Evolutionary conservation across 148 eudicot genomes (phyloP), one percentile per base, ranked within the genome.

Genomic region (Talinum fruticosum): DNA sequence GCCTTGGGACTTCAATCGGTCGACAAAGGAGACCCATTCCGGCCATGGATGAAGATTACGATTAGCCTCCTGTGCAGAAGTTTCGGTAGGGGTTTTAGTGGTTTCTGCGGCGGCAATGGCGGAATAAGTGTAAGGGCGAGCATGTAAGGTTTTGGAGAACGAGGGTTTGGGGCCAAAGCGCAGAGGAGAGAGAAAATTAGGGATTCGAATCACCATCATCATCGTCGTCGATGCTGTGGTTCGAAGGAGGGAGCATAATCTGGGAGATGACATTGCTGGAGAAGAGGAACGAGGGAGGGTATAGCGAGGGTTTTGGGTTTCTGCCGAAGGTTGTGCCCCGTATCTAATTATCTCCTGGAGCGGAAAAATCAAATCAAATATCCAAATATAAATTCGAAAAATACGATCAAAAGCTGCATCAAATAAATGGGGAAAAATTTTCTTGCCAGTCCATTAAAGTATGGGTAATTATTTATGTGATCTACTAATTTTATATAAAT

Each of bases 11-110:
- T 89, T 87, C 81, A 96, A 81, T 29, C 87, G 81, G 83, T 90
- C 91, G 38, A 96, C 75, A 72, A 96, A 95, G 75, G 83, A 64
- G 36, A 91, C 86, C 98, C 98, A 95, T 83, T 95, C 99, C 1
- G 99, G 94, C 97, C 99, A 96, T 0, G 97, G 93, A 51, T 93
- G 86, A 64, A 23, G 72, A 41, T 61, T 72, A 53, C 76, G n/a
- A 30, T 30, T 4, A 29, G 33, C 34, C 35, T 10, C 72, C 30
- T 37, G 49, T 38, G 66, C 10, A 8, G 80, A 3, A 7, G 62
- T n/a, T 5, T 75, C 15, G 59, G 79, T 15, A 24, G 76, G 67
- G 66, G 37, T 37, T 54, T 70, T 75, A 57, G 82, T 28, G 54
- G 82, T 36, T 69, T 71, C 66, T 0, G 68, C 66, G 53, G 81